Percentiles rank a stretch among this genome's conserved stretches.
Evolutionary conservation across 176 grass and related monocot genomes (phyloP).

Genomic region (Aegilops umbellulata): DNA sequence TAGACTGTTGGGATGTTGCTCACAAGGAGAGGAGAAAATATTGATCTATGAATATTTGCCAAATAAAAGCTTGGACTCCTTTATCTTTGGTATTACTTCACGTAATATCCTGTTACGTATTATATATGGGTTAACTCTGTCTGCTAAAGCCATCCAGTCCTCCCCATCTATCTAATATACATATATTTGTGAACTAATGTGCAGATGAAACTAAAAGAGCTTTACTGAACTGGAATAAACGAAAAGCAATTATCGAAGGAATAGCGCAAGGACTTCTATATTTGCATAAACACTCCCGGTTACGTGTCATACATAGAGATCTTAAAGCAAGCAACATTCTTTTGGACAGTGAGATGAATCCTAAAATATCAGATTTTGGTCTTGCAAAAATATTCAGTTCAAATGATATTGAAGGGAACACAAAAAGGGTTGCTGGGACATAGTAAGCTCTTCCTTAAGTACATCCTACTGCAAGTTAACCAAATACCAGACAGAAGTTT

Average conservation of each 20-base stretch:
- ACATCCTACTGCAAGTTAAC: background rate
- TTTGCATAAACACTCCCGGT: background rate
- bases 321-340: slow-evolving; percentile 1
- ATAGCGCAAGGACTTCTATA: background rate
- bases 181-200: background rate
- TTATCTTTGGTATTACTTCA: background rate
- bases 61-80: background rate
- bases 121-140: background rate
- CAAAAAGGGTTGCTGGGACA: background rate
- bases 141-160: background rate
- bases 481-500: background rate
- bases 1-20: background rate
- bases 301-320: background rate
- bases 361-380: background rate
- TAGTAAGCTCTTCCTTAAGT: background rate
- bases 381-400: background rate
- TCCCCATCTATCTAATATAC: background rate
- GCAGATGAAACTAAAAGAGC: background rate
- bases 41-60: background rate
- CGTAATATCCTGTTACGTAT: background rate
- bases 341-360: background rate
- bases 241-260: background rate
- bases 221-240: background rate
- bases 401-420: background rate
- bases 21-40: background rate